Conservation (phyloP, 345 rosid species). For the Populus deltoides region DNA sequence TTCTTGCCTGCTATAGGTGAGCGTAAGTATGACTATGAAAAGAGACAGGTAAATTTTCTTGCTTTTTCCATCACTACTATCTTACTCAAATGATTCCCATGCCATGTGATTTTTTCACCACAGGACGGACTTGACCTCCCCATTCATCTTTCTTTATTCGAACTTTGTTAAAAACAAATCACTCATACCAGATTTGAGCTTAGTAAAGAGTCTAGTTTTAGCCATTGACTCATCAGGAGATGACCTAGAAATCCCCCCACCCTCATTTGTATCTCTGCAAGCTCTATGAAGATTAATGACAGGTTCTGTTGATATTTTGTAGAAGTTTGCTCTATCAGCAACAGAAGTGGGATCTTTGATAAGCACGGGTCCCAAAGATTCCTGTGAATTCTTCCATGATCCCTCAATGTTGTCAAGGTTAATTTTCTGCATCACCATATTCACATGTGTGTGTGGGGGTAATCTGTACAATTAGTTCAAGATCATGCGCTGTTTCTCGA, state of each 20-base stretch:
- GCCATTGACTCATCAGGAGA: not conserved
- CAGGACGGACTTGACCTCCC: not conserved
- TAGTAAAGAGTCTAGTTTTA: too few species aligned
- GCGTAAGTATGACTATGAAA: conserved; percentile 83
- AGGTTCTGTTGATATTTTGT: conserved; percentile 26
- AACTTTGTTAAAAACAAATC: not conserved
- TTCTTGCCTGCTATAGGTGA: conserved; percentile 80
- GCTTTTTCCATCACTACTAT: not conserved
- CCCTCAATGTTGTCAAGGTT: conserved; percentile 84
- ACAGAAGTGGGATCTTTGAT: conserved; percentile 89
- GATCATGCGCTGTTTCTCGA: not conserved
- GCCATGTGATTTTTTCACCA: not conserved
- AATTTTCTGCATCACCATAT: not conserved
- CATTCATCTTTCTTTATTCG: not conserved
- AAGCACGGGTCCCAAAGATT: conserved; percentile 61
- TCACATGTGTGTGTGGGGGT: too few species aligned
- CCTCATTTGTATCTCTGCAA: not conserved
- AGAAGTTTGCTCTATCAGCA: conserved; percentile 83
- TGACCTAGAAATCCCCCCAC: not conserved
- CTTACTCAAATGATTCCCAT: not conserved
- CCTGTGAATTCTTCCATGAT: conserved; percentile 90
- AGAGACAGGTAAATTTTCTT: conserved; percentile 57
- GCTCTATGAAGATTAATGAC: not conserved
- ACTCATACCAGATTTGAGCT: too few species aligned
- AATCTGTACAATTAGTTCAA: not conserved